Evolutionary conservation across 1,139 yeast genomes (phyloP).

Genomic region (Candida tropicalis): DNA sequence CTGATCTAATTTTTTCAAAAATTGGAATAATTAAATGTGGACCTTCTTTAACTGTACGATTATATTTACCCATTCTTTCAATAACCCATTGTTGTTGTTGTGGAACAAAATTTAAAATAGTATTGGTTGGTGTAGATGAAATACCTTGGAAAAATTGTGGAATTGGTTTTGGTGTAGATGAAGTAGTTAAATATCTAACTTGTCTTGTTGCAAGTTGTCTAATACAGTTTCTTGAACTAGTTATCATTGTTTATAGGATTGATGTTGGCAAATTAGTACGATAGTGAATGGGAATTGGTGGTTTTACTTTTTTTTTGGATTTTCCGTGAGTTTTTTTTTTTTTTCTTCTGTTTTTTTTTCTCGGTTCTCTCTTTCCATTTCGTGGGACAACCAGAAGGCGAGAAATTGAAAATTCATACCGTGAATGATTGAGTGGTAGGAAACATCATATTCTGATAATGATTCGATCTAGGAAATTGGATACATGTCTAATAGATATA

Average conservation of each 20-base stretch:
- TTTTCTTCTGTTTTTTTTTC: not conserved
- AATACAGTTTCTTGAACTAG: not conserved
- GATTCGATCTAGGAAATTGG: too few species aligned
- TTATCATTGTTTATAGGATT: too few species aligned
- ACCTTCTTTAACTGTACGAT: conserved; percentile 76
- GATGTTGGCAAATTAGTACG: too few species aligned
- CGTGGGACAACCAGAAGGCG: too few species aligned
- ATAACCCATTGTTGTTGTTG: conserved; percentile 93
- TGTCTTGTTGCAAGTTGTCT: conserved; percentile 9
- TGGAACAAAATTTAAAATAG: conserved; percentile 77
- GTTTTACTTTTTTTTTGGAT: too few species aligned
- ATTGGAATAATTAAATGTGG: conserved; percentile 73
- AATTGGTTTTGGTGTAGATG: conserved; percentile 12
- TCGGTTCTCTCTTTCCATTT: too few species aligned
- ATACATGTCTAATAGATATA: too few species aligned
- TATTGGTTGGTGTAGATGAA: conserved; percentile 65
- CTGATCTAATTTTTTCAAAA: conserved; percentile 76
- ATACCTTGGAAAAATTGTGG: conserved; percentile 62
- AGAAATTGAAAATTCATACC: too few species aligned
- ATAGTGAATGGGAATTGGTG: too few species aligned
- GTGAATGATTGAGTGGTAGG: too few species aligned
- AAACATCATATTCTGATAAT: too few species aligned
- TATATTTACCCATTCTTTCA: conserved; percentile 88
- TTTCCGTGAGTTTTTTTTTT: not conserved
- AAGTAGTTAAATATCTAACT: not conserved